Conservation (phyloP, 257 asterid species). For the Gentiana macrophylla region DNA sequence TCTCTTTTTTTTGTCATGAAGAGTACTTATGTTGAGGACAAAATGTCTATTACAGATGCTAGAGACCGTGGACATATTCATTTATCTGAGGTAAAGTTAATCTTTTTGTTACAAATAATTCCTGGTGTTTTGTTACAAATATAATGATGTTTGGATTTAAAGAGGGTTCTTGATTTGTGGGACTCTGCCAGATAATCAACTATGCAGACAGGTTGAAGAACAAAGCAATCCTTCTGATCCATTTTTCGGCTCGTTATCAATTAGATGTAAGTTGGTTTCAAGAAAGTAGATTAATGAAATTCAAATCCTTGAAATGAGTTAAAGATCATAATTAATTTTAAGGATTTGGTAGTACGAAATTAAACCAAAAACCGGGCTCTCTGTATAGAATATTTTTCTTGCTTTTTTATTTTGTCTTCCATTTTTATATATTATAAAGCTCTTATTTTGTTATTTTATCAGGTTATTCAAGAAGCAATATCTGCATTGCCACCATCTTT, state of each 20-base stretch:
- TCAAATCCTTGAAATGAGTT: background rate
- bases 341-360: background rate
- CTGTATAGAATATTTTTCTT: no score
- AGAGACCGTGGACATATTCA: conserved; percentile 90
- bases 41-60: conserved; percentile 49
- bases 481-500: conserved; percentile 61
- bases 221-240: conserved; percentile 88
- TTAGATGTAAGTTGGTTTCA: conserved; percentile 48
- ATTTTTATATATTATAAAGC: background rate
- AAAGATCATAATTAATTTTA: background rate
- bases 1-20: conserved; percentile 12
- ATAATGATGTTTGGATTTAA: no score
- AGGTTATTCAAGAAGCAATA: conserved; percentile 75
- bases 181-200: conserved; percentile 39
- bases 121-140: no score
- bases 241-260: conserved; percentile 94
- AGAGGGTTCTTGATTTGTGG: conserved; percentile 1
- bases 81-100: conserved; percentile 61
- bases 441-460: conserved; percentile 1
- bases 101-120: conserved; percentile 1
- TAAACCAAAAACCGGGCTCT: background rate
- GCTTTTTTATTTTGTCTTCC: background rate
- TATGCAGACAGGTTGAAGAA: conserved; percentile 66
- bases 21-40: conserved; percentile 81
- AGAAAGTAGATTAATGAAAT: background rate